These are phyloP conservation scores for Simplicillium aogashimaense DNA, from an alignment of 2,329 filamentous ascomycete genomes.

Conservation along the genomic window DNA sequence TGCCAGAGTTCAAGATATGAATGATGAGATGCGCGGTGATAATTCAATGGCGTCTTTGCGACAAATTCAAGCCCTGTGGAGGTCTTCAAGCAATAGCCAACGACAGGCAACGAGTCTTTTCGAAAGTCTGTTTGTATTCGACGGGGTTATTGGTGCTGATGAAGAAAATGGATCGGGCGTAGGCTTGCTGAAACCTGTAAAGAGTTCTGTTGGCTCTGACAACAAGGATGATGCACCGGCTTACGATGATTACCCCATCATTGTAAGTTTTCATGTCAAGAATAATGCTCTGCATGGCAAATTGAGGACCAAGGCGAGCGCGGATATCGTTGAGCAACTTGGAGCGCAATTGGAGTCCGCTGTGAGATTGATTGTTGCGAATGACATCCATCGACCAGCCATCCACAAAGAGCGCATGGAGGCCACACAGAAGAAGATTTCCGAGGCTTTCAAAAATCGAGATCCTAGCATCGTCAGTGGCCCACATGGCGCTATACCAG, in stretches of 20 bases:
- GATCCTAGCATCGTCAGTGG: too few species aligned
- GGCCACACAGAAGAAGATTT: too few species aligned
- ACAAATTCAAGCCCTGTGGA: conserved; percentile 11
- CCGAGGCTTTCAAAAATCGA: too few species aligned
- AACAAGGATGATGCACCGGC: conserved; percentile 4
- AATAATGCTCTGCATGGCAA: conserved; percentile 9
- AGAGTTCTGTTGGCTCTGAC: too few species aligned
- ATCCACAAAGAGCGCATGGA: not conserved
- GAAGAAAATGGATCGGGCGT: too few species aligned
- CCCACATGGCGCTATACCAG: not conserved
- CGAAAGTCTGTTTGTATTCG: conserved; percentile 15
- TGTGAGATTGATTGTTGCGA: not conserved
- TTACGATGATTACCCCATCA: conserved; percentile 15
- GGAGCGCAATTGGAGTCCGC: conserved; percentile 6
- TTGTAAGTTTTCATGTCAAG: conserved; percentile 13
- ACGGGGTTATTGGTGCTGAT: conserved; percentile 6
- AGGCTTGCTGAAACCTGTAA: too few species aligned
- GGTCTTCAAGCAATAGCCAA: conserved; percentile 8
- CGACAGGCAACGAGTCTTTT: conserved; percentile 9
- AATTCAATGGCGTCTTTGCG: conserved; percentile 12
- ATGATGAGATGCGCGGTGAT: conserved; percentile 9
- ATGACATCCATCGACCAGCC: not conserved
- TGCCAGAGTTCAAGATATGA: conserved; percentile 5
- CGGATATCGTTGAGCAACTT: not conserved
- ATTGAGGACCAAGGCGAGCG: conserved; percentile 10